phyloP scores from a whole-genome alignment of 306 rosid genomes.

The Castanospermum australe region DNA sequence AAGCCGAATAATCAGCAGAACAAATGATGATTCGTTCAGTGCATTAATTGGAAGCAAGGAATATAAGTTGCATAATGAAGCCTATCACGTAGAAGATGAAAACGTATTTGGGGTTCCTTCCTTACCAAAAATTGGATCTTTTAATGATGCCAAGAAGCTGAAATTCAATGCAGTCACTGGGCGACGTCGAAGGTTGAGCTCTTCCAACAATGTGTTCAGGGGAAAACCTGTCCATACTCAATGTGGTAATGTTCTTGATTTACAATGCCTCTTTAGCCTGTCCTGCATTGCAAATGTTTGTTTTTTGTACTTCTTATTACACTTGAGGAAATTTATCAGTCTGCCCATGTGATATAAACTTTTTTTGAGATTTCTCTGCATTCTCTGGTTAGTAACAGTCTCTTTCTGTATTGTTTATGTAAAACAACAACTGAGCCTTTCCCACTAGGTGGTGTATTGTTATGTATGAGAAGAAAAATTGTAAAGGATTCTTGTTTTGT shows the following conservation, averaged over 20 bases:
- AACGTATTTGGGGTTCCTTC: constrained; percentile 47
- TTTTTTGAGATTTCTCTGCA: background rate
- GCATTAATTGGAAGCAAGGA: constrained; percentile 36
- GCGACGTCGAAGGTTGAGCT: constrained; percentile 37
- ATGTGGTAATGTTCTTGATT: constrained; percentile 34
- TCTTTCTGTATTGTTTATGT: background rate
- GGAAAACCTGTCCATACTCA: constrained; percentile 38
- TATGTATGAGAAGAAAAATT: background rate
- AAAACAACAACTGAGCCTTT: too few relatives aligned
- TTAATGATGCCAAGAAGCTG: constrained; percentile 37
- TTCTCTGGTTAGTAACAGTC: background rate
- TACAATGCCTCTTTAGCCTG: background rate
- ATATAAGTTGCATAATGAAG: constrained; percentile 38
- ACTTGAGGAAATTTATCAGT: constrained; percentile 9
- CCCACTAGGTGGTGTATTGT: too few relatives aligned
- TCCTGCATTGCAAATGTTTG: background rate
- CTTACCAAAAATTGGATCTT: constrained; percentile 35
- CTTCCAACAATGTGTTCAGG: constrained; percentile 20
- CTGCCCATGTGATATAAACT: background rate
- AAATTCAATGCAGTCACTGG: constrained; percentile 37
- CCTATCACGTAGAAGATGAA: constrained; percentile 31
- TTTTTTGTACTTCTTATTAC: background rate
- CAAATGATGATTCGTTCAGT: constrained; percentile 21
- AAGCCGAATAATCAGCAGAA: constrained; percentile 53
- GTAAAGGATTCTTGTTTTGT: background rate